These are phyloP conservation scores for Proliferodiscus dingleyae DNA, from an alignment of 2,329 filamentous ascomycete species.

Conservation along the genomic window DNA sequence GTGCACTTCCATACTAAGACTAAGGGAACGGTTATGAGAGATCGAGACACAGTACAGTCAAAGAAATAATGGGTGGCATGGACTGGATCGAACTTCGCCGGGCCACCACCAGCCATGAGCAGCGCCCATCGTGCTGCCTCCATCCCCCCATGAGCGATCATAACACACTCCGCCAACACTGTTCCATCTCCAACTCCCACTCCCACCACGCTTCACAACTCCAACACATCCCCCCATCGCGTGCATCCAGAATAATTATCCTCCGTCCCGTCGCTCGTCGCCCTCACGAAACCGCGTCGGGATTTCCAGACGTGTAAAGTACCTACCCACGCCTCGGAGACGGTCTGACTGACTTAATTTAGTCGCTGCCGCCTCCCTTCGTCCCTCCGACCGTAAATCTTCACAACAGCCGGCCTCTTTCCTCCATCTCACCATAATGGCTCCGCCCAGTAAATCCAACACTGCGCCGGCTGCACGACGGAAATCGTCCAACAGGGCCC, in stretches of 20 bases:
- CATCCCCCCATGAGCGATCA: background rate
- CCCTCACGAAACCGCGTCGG: background rate
- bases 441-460: constrained; percentile 21
- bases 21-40: too few species aligned
- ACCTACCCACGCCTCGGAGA: background rate
- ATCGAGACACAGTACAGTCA: too few species aligned
- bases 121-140: too few species aligned
- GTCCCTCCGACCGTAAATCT: background rate
- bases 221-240: background rate
- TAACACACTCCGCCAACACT: too few species aligned
- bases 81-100: too few species aligned
- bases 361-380: background rate
- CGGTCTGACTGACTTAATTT: background rate
- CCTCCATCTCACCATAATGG: constrained; percentile 18
- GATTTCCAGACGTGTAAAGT: background rate
- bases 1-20: too few species aligned
- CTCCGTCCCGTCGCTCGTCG: background rate
- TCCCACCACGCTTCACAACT: background rate
- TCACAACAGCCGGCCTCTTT: constrained; percentile 3
- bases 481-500: constrained; percentile 28
- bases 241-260: background rate
- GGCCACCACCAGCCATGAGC: too few species aligned
- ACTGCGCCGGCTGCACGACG: constrained; percentile 17
- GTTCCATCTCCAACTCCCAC: too few species aligned
- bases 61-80: too few species aligned